Conservation (phyloP, 805 yeast species). For the Zygosaccharomyces rouxii region DNA sequence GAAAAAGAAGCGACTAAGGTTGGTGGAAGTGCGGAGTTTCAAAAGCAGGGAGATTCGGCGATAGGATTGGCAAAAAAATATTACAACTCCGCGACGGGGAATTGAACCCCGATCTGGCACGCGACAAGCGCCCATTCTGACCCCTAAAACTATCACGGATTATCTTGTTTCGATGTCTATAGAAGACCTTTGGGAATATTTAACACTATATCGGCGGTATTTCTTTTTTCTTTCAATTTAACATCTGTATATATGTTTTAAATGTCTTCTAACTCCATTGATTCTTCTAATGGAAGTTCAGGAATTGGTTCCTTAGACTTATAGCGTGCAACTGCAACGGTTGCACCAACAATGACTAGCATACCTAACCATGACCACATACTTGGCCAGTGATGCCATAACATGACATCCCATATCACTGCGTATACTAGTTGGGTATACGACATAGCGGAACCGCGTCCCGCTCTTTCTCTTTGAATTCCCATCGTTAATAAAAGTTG, state of each 20-base stretch:
- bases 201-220: background rate
- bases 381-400: constrained; percentile 74
- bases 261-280: constrained; percentile 7
- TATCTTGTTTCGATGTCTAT: background rate
- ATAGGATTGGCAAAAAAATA: background rate
- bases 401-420: constrained; percentile 61
- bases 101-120: constrained; percentile 9
- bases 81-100: constrained; percentile 7
- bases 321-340: constrained; percentile 52
- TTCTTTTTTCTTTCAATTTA: background rate
- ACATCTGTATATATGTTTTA: background rate
- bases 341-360: constrained; percentile 59
- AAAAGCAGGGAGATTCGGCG: background rate
- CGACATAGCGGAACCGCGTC: constrained; percentile 67
- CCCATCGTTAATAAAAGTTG: constrained; percentile 80
- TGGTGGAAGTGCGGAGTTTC: background rate
- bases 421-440: constrained; percentile 80
- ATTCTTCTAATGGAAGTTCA: constrained; percentile 7
- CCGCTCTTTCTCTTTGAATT: constrained; percentile 73
- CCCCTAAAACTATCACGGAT: constrained; percentile 7
- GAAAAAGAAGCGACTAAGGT: background rate
- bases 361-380: constrained; percentile 67
- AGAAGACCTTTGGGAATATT: background rate
- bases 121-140: constrained; percentile 9
- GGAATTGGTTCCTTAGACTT: constrained; percentile 37